These are phyloP conservation scores for Pouteria glomerata DNA, from an alignment of 148 eudicot species.

Conservation along the genomic window DNA sequence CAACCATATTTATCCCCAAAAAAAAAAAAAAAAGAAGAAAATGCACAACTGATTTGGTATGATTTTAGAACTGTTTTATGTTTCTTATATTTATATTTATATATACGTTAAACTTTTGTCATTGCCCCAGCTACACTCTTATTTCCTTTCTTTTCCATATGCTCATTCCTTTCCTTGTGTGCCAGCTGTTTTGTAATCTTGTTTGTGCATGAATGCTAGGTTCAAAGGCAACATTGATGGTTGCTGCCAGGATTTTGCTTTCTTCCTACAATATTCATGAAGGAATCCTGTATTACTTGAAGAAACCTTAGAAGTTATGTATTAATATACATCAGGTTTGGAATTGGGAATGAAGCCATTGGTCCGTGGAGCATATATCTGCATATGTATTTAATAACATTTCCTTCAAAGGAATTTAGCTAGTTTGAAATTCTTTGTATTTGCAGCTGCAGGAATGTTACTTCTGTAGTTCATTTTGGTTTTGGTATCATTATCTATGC, in stretches of 20 bases:
- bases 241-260: constrained; percentile 6
- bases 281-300: not conserved
- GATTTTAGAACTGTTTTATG: too few species aligned
- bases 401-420: not conserved
- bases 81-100: too few species aligned
- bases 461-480: not conserved
- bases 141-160: too few species aligned
- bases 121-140: not conserved
- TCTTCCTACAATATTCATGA: not conserved
- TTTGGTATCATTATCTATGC: too few species aligned
- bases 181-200: not conserved
- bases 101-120: too few species aligned
- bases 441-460: not conserved
- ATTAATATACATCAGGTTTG: not conserved
- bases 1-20: too few species aligned
- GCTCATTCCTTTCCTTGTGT: not conserved
- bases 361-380: constrained; percentile 6
- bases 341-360: constrained; percentile 9
- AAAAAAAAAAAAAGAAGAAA: too few species aligned
- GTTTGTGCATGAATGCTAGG: constrained; percentile 6
- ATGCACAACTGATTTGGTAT: too few species aligned
- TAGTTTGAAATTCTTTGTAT: not conserved
- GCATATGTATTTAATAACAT: not conserved
- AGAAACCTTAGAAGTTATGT: not conserved
- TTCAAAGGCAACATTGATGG: not conserved